Conservation (phyloP, 441 rosid genomes). For the Populus tomentosa region DNA sequence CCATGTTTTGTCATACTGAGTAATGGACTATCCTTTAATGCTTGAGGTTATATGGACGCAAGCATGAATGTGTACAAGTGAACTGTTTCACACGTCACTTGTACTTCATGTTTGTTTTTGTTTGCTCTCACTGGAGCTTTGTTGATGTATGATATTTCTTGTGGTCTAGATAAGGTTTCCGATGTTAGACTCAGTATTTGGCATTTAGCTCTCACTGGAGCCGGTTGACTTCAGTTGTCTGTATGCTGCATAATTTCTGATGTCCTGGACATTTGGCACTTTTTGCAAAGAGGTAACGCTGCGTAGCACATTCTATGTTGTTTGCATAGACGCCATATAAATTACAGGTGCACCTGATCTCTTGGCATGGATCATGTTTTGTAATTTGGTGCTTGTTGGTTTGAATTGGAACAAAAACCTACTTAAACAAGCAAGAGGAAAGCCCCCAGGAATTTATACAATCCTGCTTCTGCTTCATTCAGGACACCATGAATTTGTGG, state of each 20-base stretch:
- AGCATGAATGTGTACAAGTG: background rate
- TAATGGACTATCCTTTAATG: background rate
- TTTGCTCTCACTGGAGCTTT: background rate
- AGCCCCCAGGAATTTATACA: background rate
- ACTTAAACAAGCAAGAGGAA: background rate
- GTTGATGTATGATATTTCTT: background rate
- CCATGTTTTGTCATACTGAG: background rate
- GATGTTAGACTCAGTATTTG: background rate
- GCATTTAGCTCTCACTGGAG: background rate
- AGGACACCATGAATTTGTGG: background rate
- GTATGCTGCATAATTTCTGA: background rate
- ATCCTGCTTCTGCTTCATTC: background rate
- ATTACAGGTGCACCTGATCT: background rate
- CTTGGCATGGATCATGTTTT: background rate
- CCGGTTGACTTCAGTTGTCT: background rate
- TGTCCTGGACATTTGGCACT: background rate
- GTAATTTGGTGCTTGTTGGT: background rate
- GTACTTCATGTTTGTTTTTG: background rate
- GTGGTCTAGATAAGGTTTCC: background rate
- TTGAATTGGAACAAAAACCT: background rate
- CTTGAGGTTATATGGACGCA: background rate
- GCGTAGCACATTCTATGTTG: background rate
- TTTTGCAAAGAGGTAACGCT: too few species aligned
- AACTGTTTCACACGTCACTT: background rate
- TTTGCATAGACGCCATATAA: background rate